Conservation (phyloP, 1,284 basidiomycete genomes). For the Trametes polyzona region DNA sequence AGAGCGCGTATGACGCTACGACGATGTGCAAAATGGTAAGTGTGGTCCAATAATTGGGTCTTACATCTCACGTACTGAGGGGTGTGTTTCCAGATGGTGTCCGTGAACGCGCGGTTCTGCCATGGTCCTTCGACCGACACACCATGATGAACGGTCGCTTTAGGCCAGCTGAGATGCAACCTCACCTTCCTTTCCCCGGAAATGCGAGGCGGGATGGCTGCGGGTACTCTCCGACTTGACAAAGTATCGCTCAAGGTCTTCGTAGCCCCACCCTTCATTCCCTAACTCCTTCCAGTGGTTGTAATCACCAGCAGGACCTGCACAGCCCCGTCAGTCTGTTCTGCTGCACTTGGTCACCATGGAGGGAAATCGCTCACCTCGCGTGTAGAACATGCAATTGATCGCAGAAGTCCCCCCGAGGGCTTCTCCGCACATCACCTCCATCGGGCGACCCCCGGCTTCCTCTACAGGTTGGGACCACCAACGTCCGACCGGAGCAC, state of each 20-base stretch:
- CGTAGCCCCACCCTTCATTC: conserved; percentile 42
- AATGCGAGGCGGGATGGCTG: conserved; percentile 3
- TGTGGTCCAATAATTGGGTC: not conserved
- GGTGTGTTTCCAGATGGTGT: conserved; percentile 2
- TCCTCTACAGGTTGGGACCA: conserved; percentile 22
- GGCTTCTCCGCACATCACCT: conserved; percentile 41
- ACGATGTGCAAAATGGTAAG: not conserved
- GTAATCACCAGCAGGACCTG: conserved; percentile 37
- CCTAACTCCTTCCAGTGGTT: conserved; percentile 43
- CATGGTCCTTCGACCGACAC: conserved; percentile 8
- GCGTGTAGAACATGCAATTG: conserved; percentile 46
- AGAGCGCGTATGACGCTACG: conserved; percentile 24
- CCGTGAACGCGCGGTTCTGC: conserved; percentile 6
- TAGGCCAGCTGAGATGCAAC: not conserved
- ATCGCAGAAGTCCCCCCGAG: conserved; percentile 47
- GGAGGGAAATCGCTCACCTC: conserved; percentile 29
- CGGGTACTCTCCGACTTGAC: conserved; percentile 37
- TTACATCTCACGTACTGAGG: not conserved
- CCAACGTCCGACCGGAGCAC: conserved; percentile 4
- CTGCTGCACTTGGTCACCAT: not conserved
- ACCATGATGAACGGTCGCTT: not conserved
- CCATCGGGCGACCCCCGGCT: conserved; percentile 21
- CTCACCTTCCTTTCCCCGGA: conserved; percentile 24
- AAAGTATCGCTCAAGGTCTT: conserved; percentile 43
- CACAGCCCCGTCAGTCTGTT: too few species aligned